Base-by-base conservation (phyloP, 129 eudicot species). In the Tagetes patula region DNA sequence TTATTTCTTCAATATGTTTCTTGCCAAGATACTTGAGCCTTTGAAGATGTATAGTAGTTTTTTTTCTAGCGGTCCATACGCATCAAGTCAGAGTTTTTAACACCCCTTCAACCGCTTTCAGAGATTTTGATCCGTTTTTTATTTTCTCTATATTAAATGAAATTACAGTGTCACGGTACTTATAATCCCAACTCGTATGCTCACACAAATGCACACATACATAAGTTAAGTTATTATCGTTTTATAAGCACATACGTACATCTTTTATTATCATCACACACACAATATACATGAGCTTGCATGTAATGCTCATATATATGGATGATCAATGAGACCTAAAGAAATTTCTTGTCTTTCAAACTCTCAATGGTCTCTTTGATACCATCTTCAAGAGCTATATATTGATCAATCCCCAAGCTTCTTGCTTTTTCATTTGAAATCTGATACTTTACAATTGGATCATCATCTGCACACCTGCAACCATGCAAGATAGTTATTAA, bases 311-410 rank as follows among this genome's bases (percentile, higher is more conserved):
- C 37, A 5, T 34, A 20, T 14, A 14, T 68, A 20, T 42, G 5
- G 27, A 20, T 20, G 27, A 20, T 20, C 27, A 20, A 31, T 63
- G 53, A 53, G 40, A 41, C 66, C 75, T 71, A 30, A 46, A 85
- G 40, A 69, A 78, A 78, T 8, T 84, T 72, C 77, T 87, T 90
- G 83, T 87, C 92, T 64, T 78, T 84, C 73, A 89, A 76, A 87
- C 90, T 84, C 70, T 89, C 92, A 65, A 89, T 81, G 62, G 85
- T 89, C 53, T 89, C 88, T 76, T 83, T 85, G 65, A 89, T 48
- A 49, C 85, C 81, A 46, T 73, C 72, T 74, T 83, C 75, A 13
- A 87, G 85, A 50, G 85, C 77, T 64, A 71, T 87, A 81, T 72
- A 89, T 20, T 20, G 27, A 2, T 83, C 64, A 8, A 85, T 65